Evolutionary conservation across 352 stramenopile genomes (phyloP), one percentile per base, ranked within the genome.

Genomic region (Phytophthora palmivora): DNA sequence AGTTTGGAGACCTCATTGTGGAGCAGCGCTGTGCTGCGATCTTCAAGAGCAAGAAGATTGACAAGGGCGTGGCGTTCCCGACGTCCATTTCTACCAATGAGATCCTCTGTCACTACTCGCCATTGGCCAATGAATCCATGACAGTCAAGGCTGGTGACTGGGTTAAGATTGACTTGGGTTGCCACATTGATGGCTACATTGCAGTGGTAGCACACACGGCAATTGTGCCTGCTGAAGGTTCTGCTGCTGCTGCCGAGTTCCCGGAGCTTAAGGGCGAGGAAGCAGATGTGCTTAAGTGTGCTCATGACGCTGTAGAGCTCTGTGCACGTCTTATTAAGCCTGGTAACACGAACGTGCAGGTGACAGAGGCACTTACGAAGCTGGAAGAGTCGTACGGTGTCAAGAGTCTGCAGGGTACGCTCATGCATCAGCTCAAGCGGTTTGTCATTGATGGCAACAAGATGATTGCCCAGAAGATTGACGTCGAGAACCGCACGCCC

Each of bases 351-450:
- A 99, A 99, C 82, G 64, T 89, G 41, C 89, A 98, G 77, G 96
- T 97, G 21, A 99, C 97, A 9, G 87, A 98, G 58, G 94, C 95
- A 24, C 85, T 99, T 7, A 91, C 91, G 36, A 96, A 97, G 62
- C 91, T 99, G 4, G 96, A 98, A 34, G 84, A 92, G 33, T 73
- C 86, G 14, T 99, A 99, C 75, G 96, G 92, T 47, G 97, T 99
- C 58, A 98, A 98, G 67, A 89, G 95, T 44, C 85, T 99, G 61
- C 88, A 98, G 56, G 98, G 97, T 32, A 98, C 98, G 57, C 82
- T 99, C 55, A 99, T 99, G 97, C 97, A 99, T 79, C 97, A 99
- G 86, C 97, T 99, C 75, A 99, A 99, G 82, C 94, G 96, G 61
- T 97, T 95, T 62, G 96, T 99, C 12, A 98, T 99, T 62, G 97